Base-by-base conservation (phyloP, 805 yeast genomes). In the Wickerhamia fluorescens region DNA sequence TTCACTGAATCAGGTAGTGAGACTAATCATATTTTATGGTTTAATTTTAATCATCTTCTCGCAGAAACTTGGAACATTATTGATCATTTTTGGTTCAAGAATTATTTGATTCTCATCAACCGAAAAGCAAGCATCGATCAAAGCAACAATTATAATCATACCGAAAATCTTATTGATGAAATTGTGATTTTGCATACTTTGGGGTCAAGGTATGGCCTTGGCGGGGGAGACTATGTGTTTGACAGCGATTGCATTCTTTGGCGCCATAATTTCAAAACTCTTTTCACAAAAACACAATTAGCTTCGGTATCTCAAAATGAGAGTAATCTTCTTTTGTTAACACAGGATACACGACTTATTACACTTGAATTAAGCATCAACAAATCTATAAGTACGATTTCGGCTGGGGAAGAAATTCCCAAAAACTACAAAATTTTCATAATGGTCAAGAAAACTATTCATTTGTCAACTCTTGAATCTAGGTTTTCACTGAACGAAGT, bases 191-290 rank as follows among this genome's bases (percentile, higher is more conserved):
- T 62, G 14, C 52, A 61, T 35, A 46, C 61, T 8, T 34, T 49
- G 4, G 24, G 33, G 10, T 47, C 65, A 3, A 56, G 48, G 27
- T 52, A 36, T 38, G 68, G 66, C 2, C 36, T 35, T 16, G 62
- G 58, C 2, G 56, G 54, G 5, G 49, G 36, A 7, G 35, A 34
- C 6, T 49, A 51, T 22, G 44, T 44, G 14, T 60, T 64, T 29
- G 64, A 61, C 30, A 56, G 57, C 32, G 69, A 64, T 33, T 34
- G 49, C 23, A 50, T 61, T 14, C 38, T 59, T 6, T 63, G 68
- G 68, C 53, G 61, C 27, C 56, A 58, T 29, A 45, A 55, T 29
- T 54, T 59, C 30, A 45, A 47, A 20, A 41, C 44, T 14, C 35
- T 35, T 12, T 42, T 58, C 18, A 24, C 54, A 18, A 34, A 30